These are phyloP conservation scores for Tritrichomonas foetus DNA, from an alignment of 208 protist genomes.

Conservation along the genomic window DNA sequence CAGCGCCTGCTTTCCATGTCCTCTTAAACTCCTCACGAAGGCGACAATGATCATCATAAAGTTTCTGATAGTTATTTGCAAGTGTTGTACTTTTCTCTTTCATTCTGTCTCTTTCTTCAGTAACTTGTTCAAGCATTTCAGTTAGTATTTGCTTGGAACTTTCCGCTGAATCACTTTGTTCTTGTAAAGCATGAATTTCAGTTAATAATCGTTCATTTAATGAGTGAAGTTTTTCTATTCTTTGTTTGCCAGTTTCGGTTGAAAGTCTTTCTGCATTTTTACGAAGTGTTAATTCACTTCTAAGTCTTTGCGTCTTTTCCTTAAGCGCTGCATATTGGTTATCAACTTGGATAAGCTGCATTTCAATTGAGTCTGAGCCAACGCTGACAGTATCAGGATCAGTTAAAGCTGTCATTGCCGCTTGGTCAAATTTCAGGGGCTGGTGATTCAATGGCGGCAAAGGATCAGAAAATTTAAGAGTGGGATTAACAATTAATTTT, in stretches of 20 bases:
- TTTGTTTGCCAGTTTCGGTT: neutral
- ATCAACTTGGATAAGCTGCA: neutral
- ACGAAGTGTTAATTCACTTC: neutral
- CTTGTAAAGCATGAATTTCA: slow-evolving; percentile 17
- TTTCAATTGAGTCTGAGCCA: neutral
- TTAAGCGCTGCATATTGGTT: neutral
- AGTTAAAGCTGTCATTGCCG: neutral
- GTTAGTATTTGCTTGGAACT: neutral
- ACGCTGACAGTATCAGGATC: neutral
- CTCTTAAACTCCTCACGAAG: neutral
- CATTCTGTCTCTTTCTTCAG: neutral
- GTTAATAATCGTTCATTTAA: neutral
- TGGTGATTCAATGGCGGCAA: neutral
- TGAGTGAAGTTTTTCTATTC: slow-evolving; percentile 11
- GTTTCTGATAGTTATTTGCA: neutral
- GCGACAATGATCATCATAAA: neutral
- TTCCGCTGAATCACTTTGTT: neutral
- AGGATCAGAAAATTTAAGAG: neutral
- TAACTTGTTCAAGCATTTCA: slow-evolving; percentile 25
- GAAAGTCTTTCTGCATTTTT: neutral
- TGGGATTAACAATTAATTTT: neutral
- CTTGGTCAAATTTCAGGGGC: neutral
- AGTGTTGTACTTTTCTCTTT: slow-evolving; percentile 12
- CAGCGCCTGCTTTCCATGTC: neutral
- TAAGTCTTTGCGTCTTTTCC: neutral